Conservation (phyloP, 2,329 filamentous ascomycete genomes). For the Aspergillaceae sp. region DNA sequence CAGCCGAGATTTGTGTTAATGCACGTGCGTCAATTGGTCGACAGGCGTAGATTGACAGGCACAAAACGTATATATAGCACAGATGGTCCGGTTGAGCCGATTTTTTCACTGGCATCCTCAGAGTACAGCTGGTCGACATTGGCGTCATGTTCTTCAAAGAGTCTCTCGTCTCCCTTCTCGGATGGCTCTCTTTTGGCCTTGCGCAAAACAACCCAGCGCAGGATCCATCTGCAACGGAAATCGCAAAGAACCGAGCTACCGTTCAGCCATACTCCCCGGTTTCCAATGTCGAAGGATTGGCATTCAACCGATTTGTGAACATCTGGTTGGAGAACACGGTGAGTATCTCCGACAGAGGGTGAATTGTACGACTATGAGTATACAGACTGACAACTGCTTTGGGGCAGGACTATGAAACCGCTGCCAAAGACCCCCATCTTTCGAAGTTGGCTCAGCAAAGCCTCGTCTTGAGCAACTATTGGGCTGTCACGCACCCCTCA, state of each 20-base stretch:
- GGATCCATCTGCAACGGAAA: slow-evolving; percentile 17
- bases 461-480: slow-evolving; percentile 52
- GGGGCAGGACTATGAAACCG: slow-evolving; percentile 50
- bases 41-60: background rate
- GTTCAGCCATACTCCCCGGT: slow-evolving; percentile 53
- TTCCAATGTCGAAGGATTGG: slow-evolving; percentile 59
- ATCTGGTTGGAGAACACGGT: slow-evolving; percentile 72
- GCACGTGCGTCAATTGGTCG: background rate
- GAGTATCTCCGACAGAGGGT: slow-evolving; percentile 17
- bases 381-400: background rate
- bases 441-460: slow-evolving; percentile 37
- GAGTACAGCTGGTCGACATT: background rate
- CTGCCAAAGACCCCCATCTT: slow-evolving; percentile 47
- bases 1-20: background rate
- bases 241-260: slow-evolving; percentile 39
- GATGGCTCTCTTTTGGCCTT: slow-evolving; percentile 11
- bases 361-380: no score
- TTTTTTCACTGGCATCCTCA: background rate
- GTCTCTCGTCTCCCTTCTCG: slow-evolving; percentile 14
- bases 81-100: no score
- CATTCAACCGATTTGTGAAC: slow-evolving; percentile 62
- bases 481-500: slow-evolving; percentile 60
- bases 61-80: background rate
- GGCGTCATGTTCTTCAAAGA: slow-evolving; percentile 13
- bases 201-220: slow-evolving; percentile 18